Conservation (phyloP, 768 basidiomycete genomes). For the Leccinellum albellum region DNA sequence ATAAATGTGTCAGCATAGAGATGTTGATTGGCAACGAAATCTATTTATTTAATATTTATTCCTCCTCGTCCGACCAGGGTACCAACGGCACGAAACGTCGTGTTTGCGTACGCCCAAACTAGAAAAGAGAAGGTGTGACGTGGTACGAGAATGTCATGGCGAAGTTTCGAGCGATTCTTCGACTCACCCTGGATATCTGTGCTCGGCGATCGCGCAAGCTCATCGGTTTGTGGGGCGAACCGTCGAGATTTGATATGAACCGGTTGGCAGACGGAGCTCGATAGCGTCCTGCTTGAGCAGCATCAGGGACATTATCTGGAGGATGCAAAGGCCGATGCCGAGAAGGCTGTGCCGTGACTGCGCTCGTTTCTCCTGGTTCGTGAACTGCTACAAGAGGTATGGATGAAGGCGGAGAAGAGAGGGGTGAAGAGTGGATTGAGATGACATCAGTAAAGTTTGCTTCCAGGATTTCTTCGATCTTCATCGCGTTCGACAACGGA, state of each 20-base stretch:
- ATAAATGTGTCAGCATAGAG: too few species aligned
- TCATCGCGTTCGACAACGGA: slow-evolving; percentile 9
- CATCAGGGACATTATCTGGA: not conserved
- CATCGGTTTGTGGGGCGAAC: slow-evolving; percentile 25
- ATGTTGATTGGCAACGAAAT: slow-evolving; percentile 9
- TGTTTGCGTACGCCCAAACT: slow-evolving; percentile 26
- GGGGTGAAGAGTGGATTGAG: slow-evolving; percentile 16
- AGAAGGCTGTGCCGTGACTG: not conserved
- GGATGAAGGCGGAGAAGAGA: slow-evolving; percentile 11
- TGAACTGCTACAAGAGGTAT: not conserved
- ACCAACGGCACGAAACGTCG: slow-evolving; percentile 29
- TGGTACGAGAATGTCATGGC: not conserved
- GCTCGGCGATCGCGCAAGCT: slow-evolving; percentile 31
- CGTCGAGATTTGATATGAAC: not conserved
- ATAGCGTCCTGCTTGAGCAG: not conserved
- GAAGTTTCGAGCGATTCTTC: not conserved
- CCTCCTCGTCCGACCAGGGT: slow-evolving; percentile 32
- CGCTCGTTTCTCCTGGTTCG: not conserved
- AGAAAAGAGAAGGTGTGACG: slow-evolving; percentile 1
- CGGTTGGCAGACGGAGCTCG: not conserved
- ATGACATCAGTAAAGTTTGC: slow-evolving; percentile 3
- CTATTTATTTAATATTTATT: slow-evolving; percentile 11
- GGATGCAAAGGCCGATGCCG: not conserved
- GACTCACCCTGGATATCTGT: slow-evolving; percentile 27
- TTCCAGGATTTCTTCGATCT: slow-evolving; percentile 16